These are phyloP conservation scores for Nicotiana benthamiana DNA, from an alignment of 257 asterid species.

Conservation along the genomic window DNA sequence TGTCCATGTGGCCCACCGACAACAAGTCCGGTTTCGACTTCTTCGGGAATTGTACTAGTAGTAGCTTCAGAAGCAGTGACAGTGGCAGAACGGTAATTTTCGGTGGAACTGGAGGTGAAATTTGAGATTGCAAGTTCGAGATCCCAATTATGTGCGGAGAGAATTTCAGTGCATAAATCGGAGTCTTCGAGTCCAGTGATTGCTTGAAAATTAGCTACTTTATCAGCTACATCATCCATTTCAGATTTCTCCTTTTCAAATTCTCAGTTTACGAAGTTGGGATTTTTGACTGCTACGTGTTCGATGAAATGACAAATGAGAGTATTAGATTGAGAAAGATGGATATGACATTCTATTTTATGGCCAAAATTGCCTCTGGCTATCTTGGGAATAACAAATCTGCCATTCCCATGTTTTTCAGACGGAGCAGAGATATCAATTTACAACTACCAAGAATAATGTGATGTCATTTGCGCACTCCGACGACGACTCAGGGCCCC, in stretches of 20 bases:
- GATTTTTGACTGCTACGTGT: constrained; percentile 7
- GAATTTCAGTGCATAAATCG: constrained; percentile 83
- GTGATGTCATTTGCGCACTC: neutral
- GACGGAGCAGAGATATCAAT: neutral
- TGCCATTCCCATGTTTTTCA: neutral
- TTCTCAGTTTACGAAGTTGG: neutral
- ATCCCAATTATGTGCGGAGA: constrained; percentile 93
- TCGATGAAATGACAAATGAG: neutral
- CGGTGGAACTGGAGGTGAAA: constrained; percentile 28
- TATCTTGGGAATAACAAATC: neutral
- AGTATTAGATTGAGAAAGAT: neutral
- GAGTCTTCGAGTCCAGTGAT: constrained; percentile 80
- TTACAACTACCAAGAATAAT: neutral
- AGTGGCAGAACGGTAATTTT: constrained; percentile 8
- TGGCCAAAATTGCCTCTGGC: neutral
- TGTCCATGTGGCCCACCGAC: constrained; percentile 37
- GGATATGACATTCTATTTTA: neutral
- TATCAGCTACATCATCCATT: constrained; percentile 85
- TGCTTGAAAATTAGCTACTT: constrained; percentile 81
- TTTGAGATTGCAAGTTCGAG: constrained; percentile 79
- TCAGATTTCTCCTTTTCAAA: neutral
- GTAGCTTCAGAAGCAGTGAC: constrained; percentile 8
- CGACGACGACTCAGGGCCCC: neutral
- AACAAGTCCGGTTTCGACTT: constrained; percentile 32
- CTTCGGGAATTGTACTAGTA: neutral